Evolutionary conservation across 2,329 filamentous ascomycete species (phyloP), one percentile per base, ranked within the genome.

Genomic region (Microdochium bolleyi): DNA sequence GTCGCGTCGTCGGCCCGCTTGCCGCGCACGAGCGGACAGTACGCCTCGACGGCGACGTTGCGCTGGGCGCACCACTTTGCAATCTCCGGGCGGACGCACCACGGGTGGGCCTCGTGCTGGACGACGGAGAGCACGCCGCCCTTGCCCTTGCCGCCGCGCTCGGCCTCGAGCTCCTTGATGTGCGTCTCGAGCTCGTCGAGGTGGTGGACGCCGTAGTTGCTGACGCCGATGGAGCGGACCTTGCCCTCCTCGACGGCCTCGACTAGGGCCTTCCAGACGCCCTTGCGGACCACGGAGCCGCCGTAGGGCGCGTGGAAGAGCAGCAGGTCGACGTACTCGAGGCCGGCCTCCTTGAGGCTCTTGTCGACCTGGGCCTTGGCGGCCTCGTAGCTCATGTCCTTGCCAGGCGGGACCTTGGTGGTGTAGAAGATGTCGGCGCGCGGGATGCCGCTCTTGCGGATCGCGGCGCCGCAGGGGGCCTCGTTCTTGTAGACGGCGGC

Each of bases 51-150:
- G 30, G 82, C 77, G 21, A 88, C 73, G 55, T 76, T 76, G 19
- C 82, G 76, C 67, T 84, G 75, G 57, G 76, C 68, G 60, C 87
- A 88, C 90, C 91, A 96, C 49, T 80, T 73, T 9, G 85, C 83
- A 55, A 96, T 89, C 62, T 96, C 90, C 22, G 77, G 73, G n/a
- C 91, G 78, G 9, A 84, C 77, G 44, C 91, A 82, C 91, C 90
- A 96, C 1, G 92, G 92, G 69, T 96, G 92, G 11, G 96, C 73
- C 70, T 96, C 92, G 70, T 87, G 90, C 70, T 96, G 92, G 41
- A 89, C 91, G 37, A 96, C 87, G 55, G 85, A 87, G 62, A 96
- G 79, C 41, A 89, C 73, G 24, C 89, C 89, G 48, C 82, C 84
- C 58, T 82, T 84, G 10, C 84, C 85, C 53, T 74, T 71, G 1